These are phyloP conservation scores for Sporothrix curviconia DNA, from an alignment of 2,329 filamentous ascomycete species.

Conservation along the genomic window DNA sequence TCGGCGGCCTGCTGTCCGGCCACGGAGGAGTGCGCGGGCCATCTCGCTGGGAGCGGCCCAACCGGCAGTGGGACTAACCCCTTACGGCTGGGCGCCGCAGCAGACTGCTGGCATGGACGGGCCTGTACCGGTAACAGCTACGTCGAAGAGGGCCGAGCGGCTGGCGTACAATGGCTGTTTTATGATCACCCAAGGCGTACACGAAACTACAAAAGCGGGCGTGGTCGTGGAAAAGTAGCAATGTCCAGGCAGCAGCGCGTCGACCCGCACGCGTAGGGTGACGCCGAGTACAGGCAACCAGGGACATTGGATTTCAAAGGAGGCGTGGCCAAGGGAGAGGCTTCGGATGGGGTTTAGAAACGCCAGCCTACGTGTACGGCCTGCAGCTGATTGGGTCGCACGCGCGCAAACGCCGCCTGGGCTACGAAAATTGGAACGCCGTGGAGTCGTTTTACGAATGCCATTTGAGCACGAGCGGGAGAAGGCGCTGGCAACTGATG, in stretches of 20 bases:
- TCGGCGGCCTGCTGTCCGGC: conserved; percentile 84
- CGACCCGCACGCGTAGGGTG: conserved; percentile 88
- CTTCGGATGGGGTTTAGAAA: conserved; percentile 99
- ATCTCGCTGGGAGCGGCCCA: conserved; percentile 77
- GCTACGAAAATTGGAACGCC: conserved; percentile 83
- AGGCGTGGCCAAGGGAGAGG: conserved; percentile 94
- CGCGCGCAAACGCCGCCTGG: conserved; percentile 79
- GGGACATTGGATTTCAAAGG: conserved; percentile 89
- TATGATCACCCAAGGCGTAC: conserved; percentile 97
- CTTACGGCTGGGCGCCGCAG: conserved; percentile 96
- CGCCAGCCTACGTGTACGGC: conserved; percentile 91
- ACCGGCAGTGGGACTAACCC: conserved; percentile 98
- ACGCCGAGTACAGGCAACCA: conserved; percentile 98
- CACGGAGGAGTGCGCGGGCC: conserved; percentile 76
- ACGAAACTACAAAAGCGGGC: conserved; percentile 96
- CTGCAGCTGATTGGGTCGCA: conserved; percentile 82
- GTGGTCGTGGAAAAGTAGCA: conserved; percentile 98
- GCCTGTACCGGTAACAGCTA: conserved; percentile 87
- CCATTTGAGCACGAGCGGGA: conserved; percentile 50
- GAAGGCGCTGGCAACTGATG: conserved; percentile 45
- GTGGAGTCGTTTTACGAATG: conserved; percentile 74
- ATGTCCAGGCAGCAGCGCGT: conserved; percentile 85
- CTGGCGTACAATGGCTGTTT: conserved; percentile 95
- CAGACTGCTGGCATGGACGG: conserved; percentile 98
- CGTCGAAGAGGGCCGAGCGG: conserved; percentile 77